phyloP scores from a whole-genome alignment of 306 rosid species.

The Corylus heterophylla region DNA sequence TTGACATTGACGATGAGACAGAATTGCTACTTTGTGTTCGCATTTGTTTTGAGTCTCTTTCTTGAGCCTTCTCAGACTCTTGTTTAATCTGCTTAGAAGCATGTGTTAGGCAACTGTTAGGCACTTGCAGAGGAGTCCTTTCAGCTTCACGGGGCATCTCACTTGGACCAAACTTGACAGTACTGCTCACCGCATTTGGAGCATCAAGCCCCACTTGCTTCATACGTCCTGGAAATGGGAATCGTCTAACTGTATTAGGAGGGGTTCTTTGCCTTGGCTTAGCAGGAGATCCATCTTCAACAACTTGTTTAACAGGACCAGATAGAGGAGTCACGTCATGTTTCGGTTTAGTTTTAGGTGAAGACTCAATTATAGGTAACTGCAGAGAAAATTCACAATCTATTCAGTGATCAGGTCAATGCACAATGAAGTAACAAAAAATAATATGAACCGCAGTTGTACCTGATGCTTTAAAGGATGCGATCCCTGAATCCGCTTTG shows the following conservation, averaged over 20 bases:
- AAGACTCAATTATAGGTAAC: conserved; percentile 55
- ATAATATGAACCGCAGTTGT: conserved; percentile 20
- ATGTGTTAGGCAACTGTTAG: conserved; percentile 43
- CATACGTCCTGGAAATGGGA: conserved; percentile 59
- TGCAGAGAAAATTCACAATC: conserved; percentile 31
- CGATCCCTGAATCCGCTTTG: conserved; percentile 56
- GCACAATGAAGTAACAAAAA: neutral
- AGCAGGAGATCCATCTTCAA: conserved; percentile 72
- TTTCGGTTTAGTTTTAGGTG: conserved; percentile 69
- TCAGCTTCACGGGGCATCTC: conserved; percentile 52
- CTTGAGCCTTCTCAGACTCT: conserved; percentile 52
- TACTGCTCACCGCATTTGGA: conserved; percentile 45
- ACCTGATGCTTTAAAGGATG: conserved; percentile 78
- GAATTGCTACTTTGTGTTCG: conserved; percentile 76
- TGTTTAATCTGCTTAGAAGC: conserved; percentile 40
- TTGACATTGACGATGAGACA: conserved; percentile 75
- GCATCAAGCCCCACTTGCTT: conserved; percentile 64
- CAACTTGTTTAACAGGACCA: conserved; percentile 53
- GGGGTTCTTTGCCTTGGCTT: conserved; percentile 81
- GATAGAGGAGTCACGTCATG: conserved; percentile 61
- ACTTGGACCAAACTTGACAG: conserved; percentile 41
- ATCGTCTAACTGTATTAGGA: conserved; percentile 60
- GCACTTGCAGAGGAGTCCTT: conserved; percentile 42
- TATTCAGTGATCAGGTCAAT: conserved; percentile 2
- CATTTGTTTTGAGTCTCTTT: conserved; percentile 63